phyloP scores from a whole-genome alignment of 805 yeast genomes.

The Yarrowia sp. region DNA sequence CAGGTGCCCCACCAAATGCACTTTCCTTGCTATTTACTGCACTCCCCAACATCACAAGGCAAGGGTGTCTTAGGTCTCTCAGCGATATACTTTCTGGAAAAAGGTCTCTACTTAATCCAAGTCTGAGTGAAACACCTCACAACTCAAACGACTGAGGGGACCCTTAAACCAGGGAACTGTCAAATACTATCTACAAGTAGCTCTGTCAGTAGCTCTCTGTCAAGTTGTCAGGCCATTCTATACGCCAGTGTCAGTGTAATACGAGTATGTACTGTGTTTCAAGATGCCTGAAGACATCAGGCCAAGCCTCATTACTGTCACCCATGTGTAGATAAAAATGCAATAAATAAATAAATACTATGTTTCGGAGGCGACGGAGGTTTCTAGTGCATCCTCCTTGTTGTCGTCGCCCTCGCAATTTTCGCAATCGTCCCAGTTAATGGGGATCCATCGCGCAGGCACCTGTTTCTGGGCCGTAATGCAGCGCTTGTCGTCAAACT shows the following conservation, averaged over 20 bases:
- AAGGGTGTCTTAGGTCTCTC: not conserved
- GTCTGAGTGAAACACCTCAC: slow-evolving; percentile 17
- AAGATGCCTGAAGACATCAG: too few species aligned
- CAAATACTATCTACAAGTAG: too few species aligned
- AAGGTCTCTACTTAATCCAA: slow-evolving; percentile 6
- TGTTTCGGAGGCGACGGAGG: slow-evolving; percentile 17
- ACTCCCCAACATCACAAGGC: slow-evolving; percentile 13
- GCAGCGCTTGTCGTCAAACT: slow-evolving; percentile 32
- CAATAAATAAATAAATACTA: slow-evolving; percentile 37
- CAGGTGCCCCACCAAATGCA: not conserved
- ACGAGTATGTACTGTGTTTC: too few species aligned
- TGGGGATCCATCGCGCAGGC: slow-evolving; percentile 28
- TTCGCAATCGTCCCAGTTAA: slow-evolving; percentile 22
- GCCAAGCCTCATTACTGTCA: too few species aligned
- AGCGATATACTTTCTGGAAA: not conserved
- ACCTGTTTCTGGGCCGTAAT: slow-evolving; percentile 29
- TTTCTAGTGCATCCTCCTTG: slow-evolving; percentile 9
- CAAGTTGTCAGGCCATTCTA: too few species aligned
- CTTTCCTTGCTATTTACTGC: not conserved
- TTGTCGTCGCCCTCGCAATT: slow-evolving; percentile 7
- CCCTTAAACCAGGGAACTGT: too few species aligned
- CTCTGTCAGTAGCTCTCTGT: too few species aligned
- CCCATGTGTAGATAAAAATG: slow-evolving; percentile 20
- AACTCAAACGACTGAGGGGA: too few species aligned
- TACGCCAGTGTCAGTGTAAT: too few species aligned